Base-by-base conservation (phyloP, 2,329 filamentous ascomycete species). In the Volutella citrinella region DNA sequence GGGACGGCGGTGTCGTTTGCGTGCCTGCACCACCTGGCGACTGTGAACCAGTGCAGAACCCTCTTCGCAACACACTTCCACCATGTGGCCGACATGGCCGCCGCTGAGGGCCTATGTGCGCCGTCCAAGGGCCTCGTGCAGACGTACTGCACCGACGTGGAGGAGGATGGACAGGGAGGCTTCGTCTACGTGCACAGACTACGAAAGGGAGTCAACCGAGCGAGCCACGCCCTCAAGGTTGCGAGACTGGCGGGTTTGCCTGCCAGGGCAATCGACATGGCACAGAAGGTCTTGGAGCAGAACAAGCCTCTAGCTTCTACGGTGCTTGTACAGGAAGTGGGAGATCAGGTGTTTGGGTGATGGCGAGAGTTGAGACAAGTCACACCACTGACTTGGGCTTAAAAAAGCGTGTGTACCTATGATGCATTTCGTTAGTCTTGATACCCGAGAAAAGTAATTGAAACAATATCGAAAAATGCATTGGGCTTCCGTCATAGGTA, bases 1-100 rank as follows among this genome's bases (percentile, higher is more conserved):
- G 93, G 93, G 4, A 77, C 84, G 3, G 93, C 93, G 1, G 84
- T 98, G 3, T 88, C 88, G 0, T 97, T 85, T 60, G 93, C 91
- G 2, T 89, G 84, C 53, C 68, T 98, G 30, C 78, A 91, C 55
- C 88, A 97, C 60, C 69, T 98, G 12, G 83, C 87, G 49, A 72
- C 80, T 30, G 68, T 84, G 15, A 96, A 93, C 57, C 71, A 73
- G 55, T 88, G 85, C 56, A 78, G 93, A 11, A 81, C 84, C 1
- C 69, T 98, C 25, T 98, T 98, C 59, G 93, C 93, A 2, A 97
- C 93, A 12, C 93, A 98, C 61, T 98, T 97, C 54, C 91, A 98
- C 60, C 70, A 65, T 5, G 68, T 98, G 6, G 84, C 84, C 3
- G 89, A 95, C 54, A 76, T 94, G 68, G 87, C 84, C 0, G 60